Percentiles rank a stretch among this genome's conserved stretches.
Evolutionary conservation across 1,284 basidiomycete species (phyloP).

Genomic region (Malassezia furfur): DNA sequence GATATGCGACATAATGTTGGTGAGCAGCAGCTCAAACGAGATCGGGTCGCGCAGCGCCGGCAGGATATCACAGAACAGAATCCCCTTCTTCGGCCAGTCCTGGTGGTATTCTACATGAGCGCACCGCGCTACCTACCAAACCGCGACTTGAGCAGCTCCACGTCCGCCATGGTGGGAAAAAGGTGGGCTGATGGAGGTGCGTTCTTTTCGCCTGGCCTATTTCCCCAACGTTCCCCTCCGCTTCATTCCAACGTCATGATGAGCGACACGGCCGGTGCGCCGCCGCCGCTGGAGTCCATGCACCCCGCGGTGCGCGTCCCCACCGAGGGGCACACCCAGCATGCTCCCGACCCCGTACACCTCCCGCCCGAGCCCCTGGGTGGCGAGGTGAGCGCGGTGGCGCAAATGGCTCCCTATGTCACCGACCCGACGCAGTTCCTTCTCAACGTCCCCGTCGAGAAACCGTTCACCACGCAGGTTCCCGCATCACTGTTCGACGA

Average conservation of each 20-base stretch:
- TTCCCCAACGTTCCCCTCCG: not conserved
- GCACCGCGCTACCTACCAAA: slow-evolving; percentile 14
- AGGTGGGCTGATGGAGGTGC: slow-evolving; percentile 6
- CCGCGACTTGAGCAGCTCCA: slow-evolving; percentile 18
- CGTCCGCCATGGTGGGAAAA: slow-evolving; percentile 14
- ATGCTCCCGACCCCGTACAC: not conserved
- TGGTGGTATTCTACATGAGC: slow-evolving; percentile 34
- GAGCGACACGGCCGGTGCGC: slow-evolving; percentile 12
- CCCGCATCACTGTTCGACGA: slow-evolving; percentile 18
- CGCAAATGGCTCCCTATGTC: slow-evolving; percentile 15
- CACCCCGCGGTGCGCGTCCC: slow-evolving; percentile 10
- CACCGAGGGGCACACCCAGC: not conserved
- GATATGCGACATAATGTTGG: slow-evolving; percentile 77
- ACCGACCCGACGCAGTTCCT: slow-evolving; percentile 18
- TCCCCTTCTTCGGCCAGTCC: slow-evolving; percentile 45
- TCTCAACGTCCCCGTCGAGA: slow-evolving; percentile 13
- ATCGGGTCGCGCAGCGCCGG: slow-evolving; percentile 46
- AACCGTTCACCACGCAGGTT: slow-evolving; percentile 20
- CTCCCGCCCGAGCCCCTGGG: slow-evolving; percentile 7
- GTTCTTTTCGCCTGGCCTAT: not conserved
- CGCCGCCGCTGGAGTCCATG: slow-evolving; percentile 15
- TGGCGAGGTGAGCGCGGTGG: slow-evolving; percentile 8
- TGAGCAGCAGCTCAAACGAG: slow-evolving; percentile 61
- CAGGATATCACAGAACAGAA: slow-evolving; percentile 47
- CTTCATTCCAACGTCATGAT: slow-evolving; percentile 10